Evolutionary conservation across 192 early-diverging fungal species (phyloP).

Genomic region (Coemansia sp.): DNA sequence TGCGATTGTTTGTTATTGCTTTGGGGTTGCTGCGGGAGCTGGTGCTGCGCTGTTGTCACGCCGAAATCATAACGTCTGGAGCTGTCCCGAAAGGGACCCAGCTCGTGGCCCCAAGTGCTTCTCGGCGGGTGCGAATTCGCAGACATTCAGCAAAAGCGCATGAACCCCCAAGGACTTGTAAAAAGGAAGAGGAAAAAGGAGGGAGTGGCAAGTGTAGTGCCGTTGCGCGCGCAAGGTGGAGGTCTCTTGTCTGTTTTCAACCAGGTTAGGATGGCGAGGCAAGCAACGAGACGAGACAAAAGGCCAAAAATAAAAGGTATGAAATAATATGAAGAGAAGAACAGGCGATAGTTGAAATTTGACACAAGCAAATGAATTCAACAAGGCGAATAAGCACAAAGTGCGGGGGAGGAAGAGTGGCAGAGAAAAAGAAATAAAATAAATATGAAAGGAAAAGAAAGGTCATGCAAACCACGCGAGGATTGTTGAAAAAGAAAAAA

Average conservation of each 20-base stretch:
- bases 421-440: constrained; percentile 2
- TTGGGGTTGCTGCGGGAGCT: constrained; percentile 4
- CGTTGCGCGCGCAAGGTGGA: no score
- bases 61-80: constrained; percentile 8
- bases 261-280: no score
- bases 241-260: neutral
- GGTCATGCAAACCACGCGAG: neutral
- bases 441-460: neutral
- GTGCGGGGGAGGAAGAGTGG: constrained; percentile 3
- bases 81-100: constrained; percentile 28
- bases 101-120: constrained; percentile 36
- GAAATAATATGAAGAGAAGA: constrained; percentile 3
- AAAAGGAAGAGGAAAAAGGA: neutral
- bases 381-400: constrained; percentile 2
- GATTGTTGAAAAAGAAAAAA: neutral
- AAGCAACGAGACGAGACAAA: neutral
- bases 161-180: neutral
- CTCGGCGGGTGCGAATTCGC: constrained; percentile 39
- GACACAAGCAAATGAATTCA: neutral
- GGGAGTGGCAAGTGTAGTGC: no score
- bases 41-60: constrained; percentile 1
- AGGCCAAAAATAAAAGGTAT: neutral
- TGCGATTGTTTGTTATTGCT: constrained; percentile 1
- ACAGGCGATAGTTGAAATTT: neutral
- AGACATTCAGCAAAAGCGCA: constrained; percentile 34